These are phyloP conservation scores for Trichoderma harzianum DNA, from an alignment of 2,329 filamentous ascomycete species.

Conservation along the genomic window DNA sequence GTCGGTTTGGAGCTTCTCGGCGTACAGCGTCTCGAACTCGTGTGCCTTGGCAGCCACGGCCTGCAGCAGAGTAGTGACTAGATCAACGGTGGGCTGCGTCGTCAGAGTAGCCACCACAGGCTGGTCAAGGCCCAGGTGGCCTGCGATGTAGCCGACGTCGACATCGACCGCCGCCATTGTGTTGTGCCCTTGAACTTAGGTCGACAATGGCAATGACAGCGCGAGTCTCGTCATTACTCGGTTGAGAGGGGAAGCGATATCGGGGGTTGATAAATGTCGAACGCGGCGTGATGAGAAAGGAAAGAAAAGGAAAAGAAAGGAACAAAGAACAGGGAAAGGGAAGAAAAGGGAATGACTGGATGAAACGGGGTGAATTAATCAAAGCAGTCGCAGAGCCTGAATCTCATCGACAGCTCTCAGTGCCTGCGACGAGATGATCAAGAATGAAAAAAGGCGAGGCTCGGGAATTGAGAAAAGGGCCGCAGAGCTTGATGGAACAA, in stretches of 20 bases:
- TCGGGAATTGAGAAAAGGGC: not conserved
- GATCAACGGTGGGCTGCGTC: slow-evolving; percentile 69
- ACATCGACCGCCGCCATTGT: slow-evolving; percentile 48
- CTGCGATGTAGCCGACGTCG: slow-evolving; percentile 70
- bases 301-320: not conserved
- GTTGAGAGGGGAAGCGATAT: not conserved
- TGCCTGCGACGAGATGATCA: not conserved
- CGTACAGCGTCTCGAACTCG: slow-evolving; percentile 76
- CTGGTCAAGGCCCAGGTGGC: slow-evolving; percentile 67
- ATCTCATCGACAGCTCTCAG: not conserved
- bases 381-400: not conserved
- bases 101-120: slow-evolving; percentile 58
- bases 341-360: not conserved
- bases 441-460: not conserved
- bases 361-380: not conserved
- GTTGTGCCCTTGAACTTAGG: slow-evolving; percentile 5
- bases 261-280: not conserved
- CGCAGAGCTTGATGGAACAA: slow-evolving; percentile 2
- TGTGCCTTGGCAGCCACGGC: slow-evolving; percentile 75
- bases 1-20: slow-evolving; percentile 83
- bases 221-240: slow-evolving; percentile 19
- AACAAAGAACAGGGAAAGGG: not conserved
- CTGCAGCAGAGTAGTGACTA: slow-evolving; percentile 71
- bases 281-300: not conserved
- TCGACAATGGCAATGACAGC: slow-evolving; percentile 15